Evolutionary conservation across 352 stramenopile species (phyloP).

Genomic region (Phytopythium sindhum): DNA sequence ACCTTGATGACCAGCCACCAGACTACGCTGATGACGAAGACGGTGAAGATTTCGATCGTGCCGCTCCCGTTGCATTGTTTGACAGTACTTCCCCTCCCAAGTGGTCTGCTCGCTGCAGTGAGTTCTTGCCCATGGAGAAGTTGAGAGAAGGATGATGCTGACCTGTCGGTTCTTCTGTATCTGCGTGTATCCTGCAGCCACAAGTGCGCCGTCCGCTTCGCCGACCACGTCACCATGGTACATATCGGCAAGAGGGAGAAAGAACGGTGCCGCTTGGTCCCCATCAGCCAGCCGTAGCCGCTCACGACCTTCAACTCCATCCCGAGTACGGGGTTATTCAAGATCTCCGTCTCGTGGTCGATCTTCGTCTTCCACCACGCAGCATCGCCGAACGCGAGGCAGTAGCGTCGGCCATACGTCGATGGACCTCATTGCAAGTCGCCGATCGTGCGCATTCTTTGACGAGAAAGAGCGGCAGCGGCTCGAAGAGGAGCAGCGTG

Average conservation of each 20-base stretch:
- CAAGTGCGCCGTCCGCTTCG: too few species aligned
- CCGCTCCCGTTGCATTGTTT: slow-evolving; percentile 11
- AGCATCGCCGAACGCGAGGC: slow-evolving; percentile 6
- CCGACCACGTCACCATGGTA: too few species aligned
- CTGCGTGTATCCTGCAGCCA: too few species aligned
- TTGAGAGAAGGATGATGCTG: too few species aligned
- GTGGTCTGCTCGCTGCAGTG: background rate
- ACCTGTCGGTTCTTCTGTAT: too few species aligned
- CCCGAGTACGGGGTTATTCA: background rate
- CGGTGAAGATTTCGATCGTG: slow-evolving; percentile 9
- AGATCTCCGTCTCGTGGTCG: background rate
- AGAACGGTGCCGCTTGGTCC: too few species aligned
- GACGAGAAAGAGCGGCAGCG: slow-evolving; percentile 50
- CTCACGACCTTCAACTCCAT: background rate
- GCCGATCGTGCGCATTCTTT: slow-evolving; percentile 49
- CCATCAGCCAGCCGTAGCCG: background rate
- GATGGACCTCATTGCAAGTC: slow-evolving; percentile 14
- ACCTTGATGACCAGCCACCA: slow-evolving; percentile 8
- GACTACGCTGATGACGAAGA: slow-evolving; percentile 11
- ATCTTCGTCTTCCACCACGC: slow-evolving; percentile 13
- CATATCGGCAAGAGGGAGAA: too few species aligned
- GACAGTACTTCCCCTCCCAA: slow-evolving; percentile 4
- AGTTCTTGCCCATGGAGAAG: background rate
- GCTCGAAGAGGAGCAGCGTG: slow-evolving; percentile 27
- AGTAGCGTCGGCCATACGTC: slow-evolving; percentile 2